phyloP scores from a whole-genome alignment of 2,329 filamentous ascomycete genomes.

The Alternaria triticimaculans region DNA sequence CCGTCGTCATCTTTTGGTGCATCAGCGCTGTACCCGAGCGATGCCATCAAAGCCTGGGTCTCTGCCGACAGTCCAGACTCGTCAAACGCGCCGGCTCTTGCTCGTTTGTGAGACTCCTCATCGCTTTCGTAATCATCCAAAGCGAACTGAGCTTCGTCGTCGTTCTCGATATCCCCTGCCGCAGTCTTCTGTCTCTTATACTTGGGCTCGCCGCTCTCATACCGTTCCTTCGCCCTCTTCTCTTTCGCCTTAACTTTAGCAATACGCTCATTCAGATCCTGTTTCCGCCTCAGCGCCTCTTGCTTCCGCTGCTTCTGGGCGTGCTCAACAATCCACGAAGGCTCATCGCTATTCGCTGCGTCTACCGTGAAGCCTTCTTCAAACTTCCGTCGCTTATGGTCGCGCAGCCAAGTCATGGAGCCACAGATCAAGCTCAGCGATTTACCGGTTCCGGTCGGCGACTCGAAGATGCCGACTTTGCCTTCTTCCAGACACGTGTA shows the following conservation, averaged over 20 bases:
- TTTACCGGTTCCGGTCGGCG: slow-evolving; percentile 92
- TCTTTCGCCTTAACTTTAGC: slow-evolving; percentile 67
- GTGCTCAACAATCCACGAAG: slow-evolving; percentile 84
- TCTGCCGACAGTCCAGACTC: slow-evolving; percentile 70
- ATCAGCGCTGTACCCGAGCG: slow-evolving; percentile 49
- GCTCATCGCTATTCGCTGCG: slow-evolving; percentile 69
- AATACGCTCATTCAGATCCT: slow-evolving; percentile 76
- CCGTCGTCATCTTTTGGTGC: slow-evolving; percentile 54
- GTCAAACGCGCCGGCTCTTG: slow-evolving; percentile 29
- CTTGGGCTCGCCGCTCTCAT: slow-evolving; percentile 55
- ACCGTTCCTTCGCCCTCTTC: slow-evolving; percentile 64
- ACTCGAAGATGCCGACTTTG: slow-evolving; percentile 88
- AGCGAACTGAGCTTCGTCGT: slow-evolving; percentile 72
- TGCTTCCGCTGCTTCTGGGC: slow-evolving; percentile 72
- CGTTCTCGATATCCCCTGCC: slow-evolving; percentile 10
- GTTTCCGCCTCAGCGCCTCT: slow-evolving; percentile 69
- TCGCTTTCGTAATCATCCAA: slow-evolving; percentile 78
- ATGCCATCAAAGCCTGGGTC: slow-evolving; percentile 75
- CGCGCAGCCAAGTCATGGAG: slow-evolving; percentile 87
- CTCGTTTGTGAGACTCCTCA: slow-evolving; percentile 50
- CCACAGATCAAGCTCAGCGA: slow-evolving; percentile 90
- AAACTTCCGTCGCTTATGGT: slow-evolving; percentile 71
- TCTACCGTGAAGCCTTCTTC: slow-evolving; percentile 60
- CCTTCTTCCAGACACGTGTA: slow-evolving; percentile 80
- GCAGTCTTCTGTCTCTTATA: slow-evolving; percentile 52